These are phyloP conservation scores for Neurospora pannonica DNA, from an alignment of 495 filamentous ascomycete species.

Conservation along the genomic window DNA sequence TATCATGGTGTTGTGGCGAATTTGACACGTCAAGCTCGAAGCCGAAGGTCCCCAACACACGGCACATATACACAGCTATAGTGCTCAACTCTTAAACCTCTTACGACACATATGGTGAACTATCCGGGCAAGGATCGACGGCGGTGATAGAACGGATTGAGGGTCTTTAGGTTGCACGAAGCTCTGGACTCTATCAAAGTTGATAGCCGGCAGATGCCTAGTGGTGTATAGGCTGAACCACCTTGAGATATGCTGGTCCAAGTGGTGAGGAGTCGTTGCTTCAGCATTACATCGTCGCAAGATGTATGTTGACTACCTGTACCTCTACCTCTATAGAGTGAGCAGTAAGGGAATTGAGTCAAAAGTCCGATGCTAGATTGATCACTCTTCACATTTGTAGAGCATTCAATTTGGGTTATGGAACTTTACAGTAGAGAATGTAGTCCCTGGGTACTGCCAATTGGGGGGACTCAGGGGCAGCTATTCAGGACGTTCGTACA, in stretches of 20 bases:
- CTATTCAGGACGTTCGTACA: background rate
- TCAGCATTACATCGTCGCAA: background rate
- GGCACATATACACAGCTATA: background rate
- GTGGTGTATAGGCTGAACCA: background rate
- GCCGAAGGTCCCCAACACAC: background rate
- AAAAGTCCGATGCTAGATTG: background rate
- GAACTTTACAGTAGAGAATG: background rate
- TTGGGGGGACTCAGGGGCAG: background rate
- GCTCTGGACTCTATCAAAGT: background rate
- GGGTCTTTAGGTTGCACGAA: background rate
- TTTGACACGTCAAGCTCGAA: background rate
- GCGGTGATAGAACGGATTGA: background rate
- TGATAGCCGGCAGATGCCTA: background rate
- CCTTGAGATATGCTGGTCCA: background rate
- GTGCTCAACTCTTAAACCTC: background rate
- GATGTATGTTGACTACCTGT: background rate
- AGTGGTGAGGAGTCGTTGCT: background rate
- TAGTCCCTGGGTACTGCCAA: background rate
- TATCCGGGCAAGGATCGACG: background rate
- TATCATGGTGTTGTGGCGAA: background rate
- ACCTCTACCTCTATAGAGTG: background rate
- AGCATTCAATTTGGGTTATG: background rate
- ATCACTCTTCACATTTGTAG: background rate
- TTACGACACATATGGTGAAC: background rate
- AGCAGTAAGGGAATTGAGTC: background rate